Evolutionary conservation across 352 stramenopile genomes (phyloP).

Genomic region (Phytophthora agathidicida): DNA sequence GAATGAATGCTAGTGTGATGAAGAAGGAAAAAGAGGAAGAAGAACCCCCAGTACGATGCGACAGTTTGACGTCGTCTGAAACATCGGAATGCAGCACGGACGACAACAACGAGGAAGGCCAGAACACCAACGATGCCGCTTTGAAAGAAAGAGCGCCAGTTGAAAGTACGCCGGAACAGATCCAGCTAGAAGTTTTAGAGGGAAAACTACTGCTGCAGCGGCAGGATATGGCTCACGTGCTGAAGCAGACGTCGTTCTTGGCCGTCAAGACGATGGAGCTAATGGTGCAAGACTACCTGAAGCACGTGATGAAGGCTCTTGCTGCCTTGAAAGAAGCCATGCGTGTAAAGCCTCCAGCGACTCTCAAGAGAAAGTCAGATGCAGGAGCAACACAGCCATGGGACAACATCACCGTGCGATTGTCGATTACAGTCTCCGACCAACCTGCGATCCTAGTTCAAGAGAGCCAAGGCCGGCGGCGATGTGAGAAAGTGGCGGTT

Average conservation of each 20-base stretch:
- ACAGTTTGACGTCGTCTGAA: conserved; percentile 30
- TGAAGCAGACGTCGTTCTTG: conserved; percentile 44
- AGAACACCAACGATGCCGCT: background rate
- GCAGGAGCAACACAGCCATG: conserved; percentile 13
- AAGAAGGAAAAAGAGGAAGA: conserved; percentile 8
- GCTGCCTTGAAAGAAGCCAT: conserved; percentile 11
- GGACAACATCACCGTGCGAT: conserved; percentile 13
- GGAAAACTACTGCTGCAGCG: conserved; percentile 36
- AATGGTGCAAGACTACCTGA: conserved; percentile 58
- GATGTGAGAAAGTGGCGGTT: background rate
- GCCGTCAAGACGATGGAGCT: conserved; percentile 65
- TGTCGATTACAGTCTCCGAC: conserved; percentile 14
- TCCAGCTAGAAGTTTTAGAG: conserved; percentile 33
- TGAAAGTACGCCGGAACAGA: conserved; percentile 18
- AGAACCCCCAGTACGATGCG: conserved; percentile 7
- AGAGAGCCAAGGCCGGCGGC: background rate
- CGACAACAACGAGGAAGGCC: conserved; percentile 23
- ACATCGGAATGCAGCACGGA: conserved; percentile 15
- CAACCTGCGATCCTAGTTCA: conserved; percentile 4
- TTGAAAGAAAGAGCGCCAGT: conserved; percentile 17
- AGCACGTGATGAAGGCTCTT: conserved; percentile 40
- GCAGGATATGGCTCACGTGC: conserved; percentile 37
- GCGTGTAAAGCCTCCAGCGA: background rate
- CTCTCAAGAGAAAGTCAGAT: background rate
- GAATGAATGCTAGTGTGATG: background rate